Conservation (phyloP, 768 basidiomycete species). For the Macrolepiota dolichaula region DNA sequence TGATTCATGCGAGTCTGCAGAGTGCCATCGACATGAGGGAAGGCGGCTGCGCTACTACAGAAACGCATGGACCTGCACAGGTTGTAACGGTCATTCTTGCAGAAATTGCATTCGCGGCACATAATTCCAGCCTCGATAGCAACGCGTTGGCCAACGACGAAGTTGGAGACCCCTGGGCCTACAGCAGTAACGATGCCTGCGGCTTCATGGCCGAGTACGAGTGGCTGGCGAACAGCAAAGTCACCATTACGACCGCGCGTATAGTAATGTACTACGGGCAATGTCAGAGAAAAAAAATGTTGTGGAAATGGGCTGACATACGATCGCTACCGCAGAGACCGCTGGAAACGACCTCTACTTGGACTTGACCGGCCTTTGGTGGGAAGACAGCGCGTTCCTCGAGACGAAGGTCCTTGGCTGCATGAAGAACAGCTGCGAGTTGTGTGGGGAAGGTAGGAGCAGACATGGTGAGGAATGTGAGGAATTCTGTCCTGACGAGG, state of each 20-base stretch:
- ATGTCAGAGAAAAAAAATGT: not conserved
- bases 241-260: slow-evolving; percentile 87
- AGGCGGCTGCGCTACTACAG: slow-evolving; percentile 85
- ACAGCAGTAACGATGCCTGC: slow-evolving; percentile 87
- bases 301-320: slow-evolving; percentile 30
- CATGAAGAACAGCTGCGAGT: slow-evolving; percentile 78
- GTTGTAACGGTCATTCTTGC: slow-evolving; percentile 82
- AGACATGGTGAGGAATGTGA: slow-evolving; percentile 27
- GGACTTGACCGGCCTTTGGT: slow-evolving; percentile 69
- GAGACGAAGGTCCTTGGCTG: slow-evolving; percentile 65
- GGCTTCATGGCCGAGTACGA: slow-evolving; percentile 93
- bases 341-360: slow-evolving; percentile 77
- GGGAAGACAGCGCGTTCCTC: slow-evolving; percentile 73
- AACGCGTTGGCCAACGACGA: slow-evolving; percentile 79
- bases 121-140: slow-evolving; percentile 92
- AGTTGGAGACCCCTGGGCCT: slow-evolving; percentile 61
- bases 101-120: slow-evolving; percentile 74
- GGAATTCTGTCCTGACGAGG: slow-evolving; percentile 7
- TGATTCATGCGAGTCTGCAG: slow-evolving; percentile 87
- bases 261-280: slow-evolving; percentile 80
- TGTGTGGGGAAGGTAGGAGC: slow-evolving; percentile 39
- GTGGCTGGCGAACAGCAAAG: slow-evolving; percentile 80
- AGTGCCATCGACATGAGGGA: slow-evolving; percentile 91
- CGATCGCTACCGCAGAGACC: slow-evolving; percentile 90
- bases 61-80: slow-evolving; percentile 90